These are phyloP conservation scores for Globisporangium rhizosaccharum DNA, from an alignment of 352 stramenopile species.

Conservation along the genomic window DNA sequence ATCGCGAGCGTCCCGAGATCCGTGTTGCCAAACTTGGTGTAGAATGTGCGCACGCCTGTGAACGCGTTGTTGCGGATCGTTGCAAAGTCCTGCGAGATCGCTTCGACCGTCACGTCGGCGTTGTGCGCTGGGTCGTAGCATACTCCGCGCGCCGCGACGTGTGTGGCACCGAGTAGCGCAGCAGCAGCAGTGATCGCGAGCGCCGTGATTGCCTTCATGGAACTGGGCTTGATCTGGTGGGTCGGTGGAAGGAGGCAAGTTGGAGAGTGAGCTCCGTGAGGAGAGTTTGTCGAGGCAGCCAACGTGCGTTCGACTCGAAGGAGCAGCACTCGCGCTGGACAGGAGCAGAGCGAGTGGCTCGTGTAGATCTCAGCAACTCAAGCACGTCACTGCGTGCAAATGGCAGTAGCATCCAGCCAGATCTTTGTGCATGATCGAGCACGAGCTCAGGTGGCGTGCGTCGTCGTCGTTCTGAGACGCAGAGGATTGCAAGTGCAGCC, in stretches of 20 bases:
- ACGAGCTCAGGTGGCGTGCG: no score
- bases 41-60: constrained; percentile 42
- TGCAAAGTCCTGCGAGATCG: constrained; percentile 38
- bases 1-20: constrained; percentile 39
- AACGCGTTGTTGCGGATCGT: constrained; percentile 42
- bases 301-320: no score
- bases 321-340: no score
- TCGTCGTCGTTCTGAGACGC: no score
- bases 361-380: no score
- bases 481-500: no score
- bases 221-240: not conserved
- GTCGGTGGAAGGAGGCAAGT: constrained; percentile 18
- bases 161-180: not conserved
- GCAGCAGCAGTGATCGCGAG: constrained; percentile 11
- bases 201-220: constrained; percentile 29
- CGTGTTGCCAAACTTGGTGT: constrained; percentile 31
- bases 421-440: no score
- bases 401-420: no score
- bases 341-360: no score
- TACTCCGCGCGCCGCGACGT: constrained; percentile 21
- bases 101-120: constrained; percentile 24
- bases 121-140: constrained; percentile 47
- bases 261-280: constrained; percentile 20
- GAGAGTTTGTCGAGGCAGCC: not conserved
- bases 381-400: no score